Conservation (phyloP, 441 rosid species). For the Mallotus repandus region DNA sequence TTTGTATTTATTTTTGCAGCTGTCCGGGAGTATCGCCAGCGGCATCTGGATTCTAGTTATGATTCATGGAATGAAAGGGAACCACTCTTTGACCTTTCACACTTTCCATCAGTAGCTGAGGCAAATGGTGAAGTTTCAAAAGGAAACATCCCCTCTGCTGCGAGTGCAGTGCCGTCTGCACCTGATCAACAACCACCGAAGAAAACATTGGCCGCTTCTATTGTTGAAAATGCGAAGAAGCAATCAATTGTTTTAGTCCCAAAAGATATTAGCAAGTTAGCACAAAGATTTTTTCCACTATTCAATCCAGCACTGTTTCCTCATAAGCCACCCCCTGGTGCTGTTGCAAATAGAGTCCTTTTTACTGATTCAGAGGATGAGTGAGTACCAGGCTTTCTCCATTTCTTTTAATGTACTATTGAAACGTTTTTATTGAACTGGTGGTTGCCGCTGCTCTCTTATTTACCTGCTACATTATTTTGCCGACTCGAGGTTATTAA, state of each 20-base stretch:
- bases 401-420: slow-evolving; percentile 2
- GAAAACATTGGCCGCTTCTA: slow-evolving; percentile 84
- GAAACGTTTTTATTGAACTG: background rate
- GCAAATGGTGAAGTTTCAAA: slow-evolving; percentile 40
- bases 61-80: slow-evolving; percentile 57
- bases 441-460: background rate
- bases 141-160: slow-evolving; percentile 31
- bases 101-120: slow-evolving; percentile 34
- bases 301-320: slow-evolving; percentile 81
- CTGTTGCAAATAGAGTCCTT: slow-evolving; percentile 81
- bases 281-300: slow-evolving; percentile 57
- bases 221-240: slow-evolving; percentile 84
- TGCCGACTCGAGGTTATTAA: slow-evolving; percentile 6
- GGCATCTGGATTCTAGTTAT: slow-evolving; percentile 53
- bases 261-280: slow-evolving; percentile 77
- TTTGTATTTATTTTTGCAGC: slow-evolving; percentile 50
- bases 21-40: slow-evolving; percentile 56
- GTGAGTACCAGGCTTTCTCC: slow-evolving; percentile 50
- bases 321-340: slow-evolving; percentile 81
- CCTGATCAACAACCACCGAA: slow-evolving; percentile 55
- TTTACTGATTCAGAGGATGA: slow-evolving; percentile 98
- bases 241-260: slow-evolving; percentile 91
- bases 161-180: slow-evolving; percentile 33
- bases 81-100: slow-evolving; percentile 69
- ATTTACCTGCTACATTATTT: slow-evolving; percentile 1